These are phyloP conservation scores for Geranium rotundifolium DNA, from an alignment of 345 rosid species.

Conservation along the genomic window DNA sequence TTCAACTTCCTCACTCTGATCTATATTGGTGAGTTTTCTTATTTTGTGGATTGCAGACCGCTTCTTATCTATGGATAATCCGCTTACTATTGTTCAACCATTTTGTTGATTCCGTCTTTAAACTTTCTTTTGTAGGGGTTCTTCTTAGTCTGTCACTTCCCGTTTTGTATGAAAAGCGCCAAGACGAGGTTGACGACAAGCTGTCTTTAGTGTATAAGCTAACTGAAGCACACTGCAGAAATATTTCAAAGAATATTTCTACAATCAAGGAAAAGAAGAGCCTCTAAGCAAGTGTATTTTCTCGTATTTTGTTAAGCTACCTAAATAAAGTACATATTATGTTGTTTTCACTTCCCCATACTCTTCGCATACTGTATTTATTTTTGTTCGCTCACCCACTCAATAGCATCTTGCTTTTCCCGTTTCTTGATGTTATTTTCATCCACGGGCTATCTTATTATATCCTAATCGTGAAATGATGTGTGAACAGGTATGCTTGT, in stretches of 20 bases:
- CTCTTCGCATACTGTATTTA: neutral
- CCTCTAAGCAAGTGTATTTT: conserved; percentile 44
- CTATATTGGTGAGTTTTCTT: conserved; percentile 57
- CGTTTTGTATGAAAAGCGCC: conserved; percentile 55
- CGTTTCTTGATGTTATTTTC: neutral
- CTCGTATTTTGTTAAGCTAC: neutral
- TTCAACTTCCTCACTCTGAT: conserved; percentile 63
- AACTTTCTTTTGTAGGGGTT: conserved; percentile 31
- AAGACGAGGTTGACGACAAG: conserved; percentile 58
- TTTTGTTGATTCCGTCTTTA: conserved; percentile 1
- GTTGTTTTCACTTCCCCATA: neutral
- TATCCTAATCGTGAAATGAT: neutral
- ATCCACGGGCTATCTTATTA: neutral
- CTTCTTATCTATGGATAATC: neutral
- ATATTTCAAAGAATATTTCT: conserved; percentile 39
- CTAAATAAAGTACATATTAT: neutral
- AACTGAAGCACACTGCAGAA: conserved; percentile 41
- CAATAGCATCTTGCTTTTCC: neutral
- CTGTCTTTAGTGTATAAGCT: conserved; percentile 28
- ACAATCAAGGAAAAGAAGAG: conserved; percentile 57
- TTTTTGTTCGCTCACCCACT: neutral
- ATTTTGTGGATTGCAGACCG: neutral
- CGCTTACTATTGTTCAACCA: neutral
- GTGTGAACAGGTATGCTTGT: neutral
- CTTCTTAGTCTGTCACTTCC: conserved; percentile 70